Evolutionary conservation across 768 basidiomycete genomes (phyloP), one percentile per base, ranked within the genome.

Genomic region (Lactarius vividus): DNA sequence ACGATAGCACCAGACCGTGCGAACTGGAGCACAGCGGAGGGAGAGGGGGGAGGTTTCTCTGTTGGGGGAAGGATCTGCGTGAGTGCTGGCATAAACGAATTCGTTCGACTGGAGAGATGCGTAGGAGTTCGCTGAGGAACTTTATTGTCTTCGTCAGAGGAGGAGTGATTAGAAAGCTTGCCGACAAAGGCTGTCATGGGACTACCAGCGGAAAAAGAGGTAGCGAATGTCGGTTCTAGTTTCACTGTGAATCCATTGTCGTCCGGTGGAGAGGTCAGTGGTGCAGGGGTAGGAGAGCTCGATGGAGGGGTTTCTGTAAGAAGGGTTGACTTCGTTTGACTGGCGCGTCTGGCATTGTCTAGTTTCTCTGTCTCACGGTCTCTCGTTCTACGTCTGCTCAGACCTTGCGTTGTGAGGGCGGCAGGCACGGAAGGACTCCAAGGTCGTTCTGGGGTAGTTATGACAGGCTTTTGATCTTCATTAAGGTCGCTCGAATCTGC

Each of bases 121-220:
- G 20, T 29, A 29, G 29, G 23, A 4, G n/a, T 57, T 52, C 20
- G 33, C 35, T 13, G 35, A 66, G 37, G 18, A 59, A 63, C 52
- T 49, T 63, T 62, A 40, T 18, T 54, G 26, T 63, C 65, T 40
- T 46, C 57, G 18, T 63, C 57, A 44, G 33, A 46, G 8, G 56
- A 44, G 2, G 46, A n/a, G 18, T 31, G 40, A 26, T 73, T 72
- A 15, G 73, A 71, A 23, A 71, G 72, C 40, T 69, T 69, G 23
- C 75, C 76, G 37, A 76, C 76, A 40, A 83, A 82, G 58, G 81
- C 81, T 16, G 79, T 80, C 63, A 83, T 73, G 55, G 82, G 80
- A 23, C 83, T 82, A n/a, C 77, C 80, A 11, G 82, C 82, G 13
- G 84, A 79, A 62, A 84, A 83, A n/a, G 82, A 77, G 71, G 81